Conservation (phyloP, 495 filamentous ascomycete species). For the Daldinia childiae region DNA sequence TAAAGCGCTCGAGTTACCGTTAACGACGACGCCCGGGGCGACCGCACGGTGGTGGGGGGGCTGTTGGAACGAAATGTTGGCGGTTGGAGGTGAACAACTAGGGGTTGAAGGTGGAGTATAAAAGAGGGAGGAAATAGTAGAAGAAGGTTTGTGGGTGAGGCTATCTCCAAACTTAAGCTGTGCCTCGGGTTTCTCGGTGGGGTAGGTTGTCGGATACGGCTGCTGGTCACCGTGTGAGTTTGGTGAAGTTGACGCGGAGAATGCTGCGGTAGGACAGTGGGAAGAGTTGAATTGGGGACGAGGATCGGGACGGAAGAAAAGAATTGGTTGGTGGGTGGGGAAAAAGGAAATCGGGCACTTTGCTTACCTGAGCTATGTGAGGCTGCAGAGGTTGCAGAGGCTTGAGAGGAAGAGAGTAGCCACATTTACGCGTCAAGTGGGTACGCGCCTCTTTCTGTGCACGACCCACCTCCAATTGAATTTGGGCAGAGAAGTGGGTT, state of each 20-base stretch:
- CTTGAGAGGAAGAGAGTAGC: not conserved
- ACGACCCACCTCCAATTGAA: not conserved
- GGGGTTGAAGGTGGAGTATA: slow-evolving; percentile 7
- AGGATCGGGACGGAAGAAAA: slow-evolving; percentile 25
- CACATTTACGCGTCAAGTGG: not conserved
- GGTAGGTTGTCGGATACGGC: slow-evolving; percentile 16
- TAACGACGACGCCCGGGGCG: slow-evolving; percentile 46
- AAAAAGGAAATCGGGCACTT: slow-evolving; percentile 3
- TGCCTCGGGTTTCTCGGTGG: slow-evolving; percentile 23
- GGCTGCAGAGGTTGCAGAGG: not conserved
- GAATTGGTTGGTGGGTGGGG: slow-evolving; percentile 29
- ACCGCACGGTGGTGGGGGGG: slow-evolving; percentile 46
- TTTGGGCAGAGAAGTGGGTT: not conserved
- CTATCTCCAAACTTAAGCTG: slow-evolving; percentile 9
- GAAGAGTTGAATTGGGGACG: slow-evolving; percentile 32
- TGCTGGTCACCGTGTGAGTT: slow-evolving; percentile 41
- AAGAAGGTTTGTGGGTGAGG: slow-evolving; percentile 1
- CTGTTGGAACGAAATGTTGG: slow-evolving; percentile 46
- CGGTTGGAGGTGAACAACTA: slow-evolving; percentile 28
- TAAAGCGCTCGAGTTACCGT: slow-evolving; percentile 51
- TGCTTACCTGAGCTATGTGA: not conserved
- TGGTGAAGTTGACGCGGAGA: slow-evolving; percentile 20
- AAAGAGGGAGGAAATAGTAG: not conserved
- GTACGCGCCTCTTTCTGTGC: not conserved
- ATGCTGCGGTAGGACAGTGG: slow-evolving; percentile 36